Percentiles rank a stretch among this genome's conserved stretches.
These are phyloP conservation scores for Clavispora fructus DNA, from an alignment of 805 yeast species.

Conservation along the genomic window DNA sequence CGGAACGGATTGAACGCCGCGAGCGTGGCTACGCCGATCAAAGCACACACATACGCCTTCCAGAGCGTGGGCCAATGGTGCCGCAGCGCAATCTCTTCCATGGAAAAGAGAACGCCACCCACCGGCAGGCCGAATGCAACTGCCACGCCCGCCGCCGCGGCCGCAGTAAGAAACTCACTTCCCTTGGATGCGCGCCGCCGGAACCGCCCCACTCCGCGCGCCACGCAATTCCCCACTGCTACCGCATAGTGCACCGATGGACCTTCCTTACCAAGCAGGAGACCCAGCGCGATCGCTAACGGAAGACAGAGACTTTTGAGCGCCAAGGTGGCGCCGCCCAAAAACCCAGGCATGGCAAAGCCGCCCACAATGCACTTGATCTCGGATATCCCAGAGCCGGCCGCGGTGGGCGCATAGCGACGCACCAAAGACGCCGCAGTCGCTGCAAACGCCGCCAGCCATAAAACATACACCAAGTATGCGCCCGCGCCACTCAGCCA, in stretches of 20 bases:
- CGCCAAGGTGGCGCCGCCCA: conserved; percentile 64
- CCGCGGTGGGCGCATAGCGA: conserved; percentile 78
- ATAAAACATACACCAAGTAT: conserved; percentile 53
- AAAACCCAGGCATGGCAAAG: conserved; percentile 70
- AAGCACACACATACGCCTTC: conserved; percentile 87
- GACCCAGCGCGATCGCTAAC: conserved; percentile 85
- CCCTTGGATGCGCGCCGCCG: conserved; percentile 41
- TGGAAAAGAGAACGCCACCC: conserved; percentile 90
- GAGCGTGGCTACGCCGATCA: conserved; percentile 78
- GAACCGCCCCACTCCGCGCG: conserved; percentile 46
- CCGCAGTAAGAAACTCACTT: conserved; percentile 72
- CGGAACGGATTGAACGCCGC: conserved; percentile 86
- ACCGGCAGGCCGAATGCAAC: conserved; percentile 97
- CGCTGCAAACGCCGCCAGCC: conserved; percentile 59
- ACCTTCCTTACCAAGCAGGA: conserved; percentile 95
- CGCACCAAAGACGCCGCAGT: conserved; percentile 66
- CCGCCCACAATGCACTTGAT: conserved; percentile 94
- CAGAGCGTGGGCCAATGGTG: conserved; percentile 77
- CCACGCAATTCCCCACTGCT: conserved; percentile 83
- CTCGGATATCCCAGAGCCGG: conserved; percentile 97
- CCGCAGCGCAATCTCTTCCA: conserved; percentile 81
- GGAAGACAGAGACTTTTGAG: conserved; percentile 83
- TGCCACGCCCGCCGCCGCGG: conserved; percentile 97
- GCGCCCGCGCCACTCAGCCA: conserved; percentile 51
- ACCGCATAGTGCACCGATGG: conserved; percentile 98